Evolutionary conservation across 2,329 filamentous ascomycete species (phyloP).

Genomic region (Samsoniella hepiali): DNA sequence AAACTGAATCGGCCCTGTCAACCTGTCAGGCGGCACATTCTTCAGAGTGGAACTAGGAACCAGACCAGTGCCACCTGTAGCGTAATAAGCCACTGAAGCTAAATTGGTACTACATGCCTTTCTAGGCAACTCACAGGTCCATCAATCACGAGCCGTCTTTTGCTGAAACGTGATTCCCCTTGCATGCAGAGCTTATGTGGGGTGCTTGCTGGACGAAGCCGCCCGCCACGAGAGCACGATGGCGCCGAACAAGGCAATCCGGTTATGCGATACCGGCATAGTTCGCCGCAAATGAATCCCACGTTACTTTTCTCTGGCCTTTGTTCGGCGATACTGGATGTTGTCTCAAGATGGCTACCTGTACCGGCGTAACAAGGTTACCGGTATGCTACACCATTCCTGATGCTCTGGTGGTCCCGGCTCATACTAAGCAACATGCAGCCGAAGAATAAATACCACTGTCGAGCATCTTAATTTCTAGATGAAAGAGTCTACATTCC

Average conservation of each 20-base stretch:
- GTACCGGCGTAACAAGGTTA: not conserved
- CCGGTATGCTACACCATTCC: not conserved
- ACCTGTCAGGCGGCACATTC: not conserved
- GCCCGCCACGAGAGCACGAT: not conserved
- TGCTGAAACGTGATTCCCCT: conserved; percentile 16
- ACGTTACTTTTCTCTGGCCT: conserved; percentile 12
- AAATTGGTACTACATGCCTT: conserved; percentile 18
- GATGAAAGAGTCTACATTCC: not conserved
- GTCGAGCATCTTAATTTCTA: not conserved
- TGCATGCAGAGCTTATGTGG: not conserved
- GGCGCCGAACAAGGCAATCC: not conserved
- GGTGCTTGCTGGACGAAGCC: not conserved
- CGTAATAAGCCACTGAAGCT: conserved; percentile 10
- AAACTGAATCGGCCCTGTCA: conserved; percentile 4
- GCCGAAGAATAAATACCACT: not conserved
- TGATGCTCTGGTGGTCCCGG: not conserved
- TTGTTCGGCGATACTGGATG: not conserved
- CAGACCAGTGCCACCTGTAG: conserved; percentile 2
- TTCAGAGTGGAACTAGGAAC: not conserved
- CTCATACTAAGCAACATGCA: not conserved
- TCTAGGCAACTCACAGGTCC: conserved; percentile 8
- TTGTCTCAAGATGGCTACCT: not conserved
- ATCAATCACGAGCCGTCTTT: conserved; percentile 13
- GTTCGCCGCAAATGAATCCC: conserved; percentile 2
- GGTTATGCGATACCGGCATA: not conserved